A percentile compares a stretch with the other conserved stretches of the same genome.
Evolutionary conservation across 1,139 yeast genomes (phyloP).

Genomic region (Pichia sp.): DNA sequence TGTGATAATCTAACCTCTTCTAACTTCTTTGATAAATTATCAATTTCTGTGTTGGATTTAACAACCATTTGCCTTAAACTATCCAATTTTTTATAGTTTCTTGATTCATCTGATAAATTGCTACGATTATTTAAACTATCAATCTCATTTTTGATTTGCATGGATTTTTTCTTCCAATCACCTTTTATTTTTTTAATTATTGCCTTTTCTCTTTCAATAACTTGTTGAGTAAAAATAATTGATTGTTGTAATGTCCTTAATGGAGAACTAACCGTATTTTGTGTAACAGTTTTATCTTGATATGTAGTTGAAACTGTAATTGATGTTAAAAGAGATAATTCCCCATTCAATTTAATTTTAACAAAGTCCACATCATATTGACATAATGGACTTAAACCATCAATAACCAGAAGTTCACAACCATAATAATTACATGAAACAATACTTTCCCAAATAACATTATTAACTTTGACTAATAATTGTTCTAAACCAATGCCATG

Average conservation of each 20-base stretch:
- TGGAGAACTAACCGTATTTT: conserved; percentile 40
- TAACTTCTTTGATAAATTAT: conserved; percentile 34
- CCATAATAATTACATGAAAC: conserved; percentile 35
- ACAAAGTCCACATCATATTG: conserved; percentile 63
- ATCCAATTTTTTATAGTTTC: conserved; percentile 39
- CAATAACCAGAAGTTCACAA: conserved; percentile 45
- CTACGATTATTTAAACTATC: conserved; percentile 48
- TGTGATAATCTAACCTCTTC: conserved; percentile 31
- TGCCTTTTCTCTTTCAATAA: conserved; percentile 42
- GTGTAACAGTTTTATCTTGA: conserved; percentile 32
- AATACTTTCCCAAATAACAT: conserved; percentile 55
- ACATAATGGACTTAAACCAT: conserved; percentile 60
- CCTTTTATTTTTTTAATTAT: conserved; percentile 54
- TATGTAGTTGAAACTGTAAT: conserved; percentile 41
- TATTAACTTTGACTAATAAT: conserved; percentile 49
- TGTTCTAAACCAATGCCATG: conserved; percentile 35
- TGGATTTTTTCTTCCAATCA: conserved; percentile 52
- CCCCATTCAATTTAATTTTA: conserved; percentile 34
- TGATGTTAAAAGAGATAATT: conserved; percentile 37
- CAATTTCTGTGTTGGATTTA: conserved; percentile 36
- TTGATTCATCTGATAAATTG: conserved; percentile 39
- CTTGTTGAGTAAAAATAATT: conserved; percentile 53
- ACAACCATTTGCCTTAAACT: conserved; percentile 36
- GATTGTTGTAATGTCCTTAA: conserved; percentile 57
- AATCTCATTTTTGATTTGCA: conserved; percentile 50